Evolutionary conservation across 495 filamentous ascomycete genomes (phyloP), one percentile per base, ranked within the genome.

Genomic region (Neurospora africana): DNA sequence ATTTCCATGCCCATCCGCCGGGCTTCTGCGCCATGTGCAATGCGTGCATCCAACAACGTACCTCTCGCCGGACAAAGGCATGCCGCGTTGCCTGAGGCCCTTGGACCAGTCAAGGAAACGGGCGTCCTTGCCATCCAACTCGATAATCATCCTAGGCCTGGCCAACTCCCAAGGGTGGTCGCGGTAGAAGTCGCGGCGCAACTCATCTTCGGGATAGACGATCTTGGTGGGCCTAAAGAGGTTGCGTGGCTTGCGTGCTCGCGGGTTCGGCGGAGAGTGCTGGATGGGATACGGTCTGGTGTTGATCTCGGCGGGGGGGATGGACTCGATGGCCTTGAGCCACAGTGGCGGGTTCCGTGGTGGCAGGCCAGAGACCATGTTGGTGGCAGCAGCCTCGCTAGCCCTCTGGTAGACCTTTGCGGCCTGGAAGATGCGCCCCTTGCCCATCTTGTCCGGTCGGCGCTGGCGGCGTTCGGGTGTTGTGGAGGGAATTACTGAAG

Each of bases 161-260:
- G 96, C 95, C 77, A 99, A 84, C 80, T 99, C 95, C 95, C 95
- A 99, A 5, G 95, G 95, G 82, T 99, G 95, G 80, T 99, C 94
- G 73, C 85, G 86, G 83, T 91, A 98, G 84, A 98, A 99, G 36
- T 91, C 83, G 71, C 77, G 83, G 68, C 95, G 90, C 75, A 98
- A 83, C 73, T 84, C 81, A 80, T 99, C 96, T 80, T 99, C 95
- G 67, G 93, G 92, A 80, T 94, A 96, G 70, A 84, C 84, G 69
- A 99, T 89, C 71, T 84, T 78, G 69, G 93, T 87, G 6, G 95
- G 95, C 76, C 89, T 86, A 83, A 93, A 98, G 76, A 97, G 79
- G 71, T 89, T 87, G 78, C 90, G 93, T 8, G 91, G 82, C 79
- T 89, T 83, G 71, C 83, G 84, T 30, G 81, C 84, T 74, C 83